These are phyloP conservation scores for Leccinum angustisporum DNA, from an alignment of 1,284 basidiomycete species.

Conservation along the genomic window DNA sequence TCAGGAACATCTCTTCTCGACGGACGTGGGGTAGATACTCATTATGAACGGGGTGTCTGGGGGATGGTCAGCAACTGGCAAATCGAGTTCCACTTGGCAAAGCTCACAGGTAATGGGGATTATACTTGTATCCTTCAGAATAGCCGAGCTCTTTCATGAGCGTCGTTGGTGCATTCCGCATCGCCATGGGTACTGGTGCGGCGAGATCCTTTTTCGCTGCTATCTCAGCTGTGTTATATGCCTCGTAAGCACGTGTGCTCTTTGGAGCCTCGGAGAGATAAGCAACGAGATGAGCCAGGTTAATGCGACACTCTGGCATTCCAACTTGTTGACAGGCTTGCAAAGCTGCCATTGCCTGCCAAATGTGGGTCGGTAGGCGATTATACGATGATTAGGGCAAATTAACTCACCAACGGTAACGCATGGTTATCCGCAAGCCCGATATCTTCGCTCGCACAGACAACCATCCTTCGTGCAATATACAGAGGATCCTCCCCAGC, in stretches of 20 bases:
- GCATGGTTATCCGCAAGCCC: constrained; percentile 77
- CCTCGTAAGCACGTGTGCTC: constrained; percentile 77
- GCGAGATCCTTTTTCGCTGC: constrained; percentile 55
- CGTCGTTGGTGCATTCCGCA: constrained; percentile 86
- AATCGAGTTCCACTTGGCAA: not conserved
- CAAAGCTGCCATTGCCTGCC: constrained; percentile 73
- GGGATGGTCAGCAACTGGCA: constrained; percentile 8
- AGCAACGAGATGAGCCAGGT: constrained; percentile 78
- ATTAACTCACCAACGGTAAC: constrained; percentile 59
- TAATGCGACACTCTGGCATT: constrained; percentile 80
- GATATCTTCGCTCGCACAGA: constrained; percentile 86
- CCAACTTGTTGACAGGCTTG: constrained; percentile 83
- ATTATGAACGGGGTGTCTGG: constrained; percentile 74
- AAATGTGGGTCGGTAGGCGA: constrained; percentile 1
- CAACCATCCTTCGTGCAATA: constrained; percentile 78
- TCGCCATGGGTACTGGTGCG: constrained; percentile 69
- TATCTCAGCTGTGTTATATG: constrained; percentile 70
- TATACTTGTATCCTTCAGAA: constrained; percentile 72
- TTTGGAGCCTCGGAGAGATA: constrained; percentile 85
- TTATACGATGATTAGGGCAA: not conserved
- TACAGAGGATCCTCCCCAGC: constrained; percentile 90
- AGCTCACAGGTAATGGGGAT: constrained; percentile 71
- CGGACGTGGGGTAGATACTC: constrained; percentile 53
- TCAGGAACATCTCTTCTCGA: constrained; percentile 49
- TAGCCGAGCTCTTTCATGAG: constrained; percentile 85